Percentiles rank a stretch among this genome's conserved stretches.
These are phyloP conservation scores for Voacanga thouarsii DNA, from an alignment of 257 asterid genomes.

Conservation along the genomic window DNA sequence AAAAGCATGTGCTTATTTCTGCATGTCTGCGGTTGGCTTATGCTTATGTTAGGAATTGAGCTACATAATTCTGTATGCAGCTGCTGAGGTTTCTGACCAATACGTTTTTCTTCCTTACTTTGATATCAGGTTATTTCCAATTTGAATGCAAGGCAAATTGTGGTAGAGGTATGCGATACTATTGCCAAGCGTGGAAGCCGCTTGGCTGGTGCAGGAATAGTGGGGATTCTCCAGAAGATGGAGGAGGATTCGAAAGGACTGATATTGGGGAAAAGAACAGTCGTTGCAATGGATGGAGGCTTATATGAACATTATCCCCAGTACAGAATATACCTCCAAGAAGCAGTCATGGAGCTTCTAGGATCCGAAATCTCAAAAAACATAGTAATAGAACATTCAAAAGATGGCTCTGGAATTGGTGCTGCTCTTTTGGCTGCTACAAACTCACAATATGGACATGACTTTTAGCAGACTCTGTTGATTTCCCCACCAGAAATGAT, in stretches of 20 bases:
- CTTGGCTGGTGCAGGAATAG: constrained; percentile 77
- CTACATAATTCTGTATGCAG: not conserved
- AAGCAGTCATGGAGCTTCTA: constrained; percentile 58
- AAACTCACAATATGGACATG: constrained; percentile 54
- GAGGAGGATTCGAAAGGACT: constrained; percentile 54
- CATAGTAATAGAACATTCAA: constrained; percentile 60
- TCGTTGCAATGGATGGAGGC: constrained; percentile 89
- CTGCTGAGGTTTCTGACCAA: not conserved
- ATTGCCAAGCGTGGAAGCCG: constrained; percentile 74
- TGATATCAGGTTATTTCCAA: constrained; percentile 38
- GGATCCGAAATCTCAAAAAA: constrained; percentile 50
- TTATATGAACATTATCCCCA: constrained; percentile 74
- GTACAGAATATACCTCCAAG: constrained; percentile 56
- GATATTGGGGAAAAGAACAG: constrained; percentile 63
- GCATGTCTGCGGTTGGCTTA: not conserved
- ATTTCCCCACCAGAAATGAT: not conserved
- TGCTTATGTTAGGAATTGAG: not conserved
- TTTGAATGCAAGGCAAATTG: constrained; percentile 42
- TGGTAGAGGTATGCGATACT: constrained; percentile 50
- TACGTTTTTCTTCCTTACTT: not conserved
- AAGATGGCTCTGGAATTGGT: constrained; percentile 83
- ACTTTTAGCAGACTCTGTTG: constrained; percentile 20
- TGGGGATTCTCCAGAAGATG: constrained; percentile 75
- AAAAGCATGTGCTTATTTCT: not conserved
- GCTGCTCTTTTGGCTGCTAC: constrained; percentile 89